Evolutionary conservation across 495 filamentous ascomycete species (phyloP).

Genomic region (Bathelium albidoporum): DNA sequence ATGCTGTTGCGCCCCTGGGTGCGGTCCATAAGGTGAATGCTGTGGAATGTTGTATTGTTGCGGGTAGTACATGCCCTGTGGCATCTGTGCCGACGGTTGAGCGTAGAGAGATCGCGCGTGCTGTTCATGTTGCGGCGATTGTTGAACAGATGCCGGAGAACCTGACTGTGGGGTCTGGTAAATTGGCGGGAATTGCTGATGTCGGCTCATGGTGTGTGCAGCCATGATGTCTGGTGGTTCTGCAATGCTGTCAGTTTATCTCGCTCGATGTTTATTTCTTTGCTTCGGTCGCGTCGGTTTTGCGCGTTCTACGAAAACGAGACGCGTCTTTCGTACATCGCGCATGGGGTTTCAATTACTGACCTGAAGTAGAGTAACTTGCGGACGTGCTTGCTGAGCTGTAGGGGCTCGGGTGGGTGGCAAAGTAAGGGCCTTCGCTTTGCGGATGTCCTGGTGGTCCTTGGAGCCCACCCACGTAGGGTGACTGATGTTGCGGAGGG

Average conservation of each 20-base stretch:
- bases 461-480: conserved; percentile 29
- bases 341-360: conserved; percentile 7
- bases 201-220: conserved; percentile 68
- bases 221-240: conserved; percentile 91
- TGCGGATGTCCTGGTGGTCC: conserved; percentile 24
- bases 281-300: neutral
- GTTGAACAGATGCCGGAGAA: conserved; percentile 80
- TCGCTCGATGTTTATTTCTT: neutral
- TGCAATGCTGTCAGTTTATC: conserved; percentile 27
- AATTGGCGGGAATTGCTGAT: conserved; percentile 75
- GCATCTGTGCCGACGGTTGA: conserved; percentile 66
- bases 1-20: conserved; percentile 54
- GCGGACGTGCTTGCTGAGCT: conserved; percentile 31
- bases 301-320: neutral
- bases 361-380: conserved; percentile 33
- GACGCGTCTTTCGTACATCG: neutral
- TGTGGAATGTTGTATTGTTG: conserved; percentile 64
- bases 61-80: conserved; percentile 64
- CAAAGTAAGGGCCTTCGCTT: conserved; percentile 31
- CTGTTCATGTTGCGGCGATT: conserved; percentile 86
- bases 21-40: conserved; percentile 68
- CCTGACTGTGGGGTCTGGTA: conserved; percentile 95
- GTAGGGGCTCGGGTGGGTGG: conserved; percentile 33
- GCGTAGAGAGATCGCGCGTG: conserved; percentile 72
- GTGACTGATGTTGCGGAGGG: conserved; percentile 31